Evolutionary conservation across 495 filamentous ascomycete genomes (phyloP), one percentile per base, ranked within the genome.

Genomic region (Umbilicaria muhlenbergii): DNA sequence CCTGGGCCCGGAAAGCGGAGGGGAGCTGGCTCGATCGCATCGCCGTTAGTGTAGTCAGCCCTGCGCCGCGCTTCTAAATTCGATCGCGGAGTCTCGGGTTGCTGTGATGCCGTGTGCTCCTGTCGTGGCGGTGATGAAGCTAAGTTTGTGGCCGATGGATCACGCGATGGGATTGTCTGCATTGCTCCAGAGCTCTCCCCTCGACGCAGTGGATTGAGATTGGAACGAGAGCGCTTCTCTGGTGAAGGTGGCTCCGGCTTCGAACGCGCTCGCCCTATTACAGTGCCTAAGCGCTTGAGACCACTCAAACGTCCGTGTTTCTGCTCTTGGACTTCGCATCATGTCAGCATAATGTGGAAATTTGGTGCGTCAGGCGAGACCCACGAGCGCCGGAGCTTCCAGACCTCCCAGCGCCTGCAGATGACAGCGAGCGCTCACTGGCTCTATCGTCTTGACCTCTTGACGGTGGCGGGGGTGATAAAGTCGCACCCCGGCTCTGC

Each of bases 211-310:
- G 49, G 46, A 15, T 55, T 56, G n/a, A 51, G 44, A 34, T 39
- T 41, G 6, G 53, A 45, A 44, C 53, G 43, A 17, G 51, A 50
- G 41, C 57, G 51, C 50, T 73, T 75, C 6, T 75, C 71, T 36
- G 68, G 52, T 14, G 68, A 65, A 16, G 62, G 58, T 32, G 58
- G 48, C 11, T 64, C 63, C 24, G 46, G 18, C 13, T 56, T 58
- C 35, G 68, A 52, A 35, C 68, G 67, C 48, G 80, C 65, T 11
- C 80, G 65, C 36, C 77, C 77, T 52, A 89, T 74, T 58, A 89
- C 83, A n/a, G 83, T 89, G 6, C 83, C 83, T 34, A 89, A 69
- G 42, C 81, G 73, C 52, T 78, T 77, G 11, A 85, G 64, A 3
- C 72, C 62, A 15, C 67, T 28, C 62, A 18, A 69, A 67, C 44